Conservation (phyloP, 2,329 filamentous ascomycete species). For the Cryphonectria naterciae region DNA sequence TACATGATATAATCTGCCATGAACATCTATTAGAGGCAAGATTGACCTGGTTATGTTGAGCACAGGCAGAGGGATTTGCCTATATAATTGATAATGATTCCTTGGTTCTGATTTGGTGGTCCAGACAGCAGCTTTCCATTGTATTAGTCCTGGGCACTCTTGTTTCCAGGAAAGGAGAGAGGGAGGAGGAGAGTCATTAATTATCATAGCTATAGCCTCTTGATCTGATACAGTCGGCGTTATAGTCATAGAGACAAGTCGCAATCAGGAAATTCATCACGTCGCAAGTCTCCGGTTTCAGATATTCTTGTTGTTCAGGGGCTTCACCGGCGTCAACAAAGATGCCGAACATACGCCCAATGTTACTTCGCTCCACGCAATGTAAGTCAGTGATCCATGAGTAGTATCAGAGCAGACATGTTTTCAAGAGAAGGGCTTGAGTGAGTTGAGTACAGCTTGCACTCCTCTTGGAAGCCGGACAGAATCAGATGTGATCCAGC, state of each 20-base stretch:
- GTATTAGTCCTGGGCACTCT: not conserved
- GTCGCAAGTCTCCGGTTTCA: not conserved
- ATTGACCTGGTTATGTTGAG: not conserved
- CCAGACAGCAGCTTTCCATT: too few relatives aligned
- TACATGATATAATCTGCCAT: not conserved
- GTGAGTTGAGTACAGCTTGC: too few relatives aligned
- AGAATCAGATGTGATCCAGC: too few relatives aligned
- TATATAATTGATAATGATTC: too few relatives aligned
- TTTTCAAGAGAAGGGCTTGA: too few relatives aligned
- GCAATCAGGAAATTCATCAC: not conserved
- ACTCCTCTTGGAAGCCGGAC: too few relatives aligned
- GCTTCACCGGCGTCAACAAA: not conserved
- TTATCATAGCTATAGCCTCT: not conserved
- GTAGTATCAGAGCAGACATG: too few relatives aligned
- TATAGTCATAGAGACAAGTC: not conserved
- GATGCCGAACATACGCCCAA: not conserved
- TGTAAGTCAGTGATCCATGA: too few relatives aligned
- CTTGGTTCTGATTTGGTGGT: too few relatives aligned
- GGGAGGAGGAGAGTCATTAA: not conserved
- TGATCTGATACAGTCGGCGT: not conserved
- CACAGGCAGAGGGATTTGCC: too few relatives aligned
- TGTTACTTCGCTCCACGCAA: too few relatives aligned
- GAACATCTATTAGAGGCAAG: not conserved
- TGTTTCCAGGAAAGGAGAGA: not conserved
- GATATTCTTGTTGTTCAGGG: not conserved